Percentiles rank a stretch among this genome's conserved stretches.
Evolutionary conservation across 345 rosid species (phyloP).

Genomic region (Sisymbrium altissimum): DNA sequence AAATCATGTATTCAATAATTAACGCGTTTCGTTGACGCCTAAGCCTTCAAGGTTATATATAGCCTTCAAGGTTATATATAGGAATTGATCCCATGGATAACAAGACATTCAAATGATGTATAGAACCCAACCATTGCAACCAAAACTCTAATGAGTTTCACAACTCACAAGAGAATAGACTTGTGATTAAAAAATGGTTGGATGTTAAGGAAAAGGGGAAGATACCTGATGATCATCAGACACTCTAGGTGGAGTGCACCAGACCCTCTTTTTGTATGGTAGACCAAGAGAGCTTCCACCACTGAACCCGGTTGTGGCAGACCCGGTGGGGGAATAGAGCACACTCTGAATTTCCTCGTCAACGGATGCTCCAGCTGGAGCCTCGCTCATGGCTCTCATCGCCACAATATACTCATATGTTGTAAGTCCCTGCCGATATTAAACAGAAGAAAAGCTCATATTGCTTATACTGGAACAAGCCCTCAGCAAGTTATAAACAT

Average conservation of each 20-base stretch:
- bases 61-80: too few species aligned
- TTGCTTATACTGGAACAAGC: background rate
- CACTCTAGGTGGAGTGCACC: slow-evolving; percentile 98
- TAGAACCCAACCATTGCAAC: background rate
- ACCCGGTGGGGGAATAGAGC: slow-evolving; percentile 77
- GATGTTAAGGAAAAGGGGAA: background rate
- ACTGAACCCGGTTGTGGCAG: slow-evolving; percentile 84
- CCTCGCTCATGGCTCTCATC: slow-evolving; percentile 92
- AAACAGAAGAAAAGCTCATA: background rate
- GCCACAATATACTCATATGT: slow-evolving; percentile 92
- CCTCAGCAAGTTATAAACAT: background rate
- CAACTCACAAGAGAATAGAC: background rate
- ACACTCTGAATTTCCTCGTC: slow-evolving; percentile 68
- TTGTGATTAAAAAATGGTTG: background rate
- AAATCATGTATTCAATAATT: background rate
- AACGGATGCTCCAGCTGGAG: slow-evolving; percentile 64
- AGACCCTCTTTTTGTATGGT: slow-evolving; percentile 67
- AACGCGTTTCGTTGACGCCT: background rate
- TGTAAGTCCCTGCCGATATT: slow-evolving; percentile 62
- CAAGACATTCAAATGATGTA: background rate
- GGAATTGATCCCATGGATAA: background rate
- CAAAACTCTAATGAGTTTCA: background rate
- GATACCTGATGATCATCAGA: slow-evolving; percentile 91
- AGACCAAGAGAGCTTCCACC: slow-evolving; percentile 87
- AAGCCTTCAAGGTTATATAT: background rate